Base-by-base conservation (phyloP, 805 yeast species). In the Jamesozyma rosinii region DNA sequence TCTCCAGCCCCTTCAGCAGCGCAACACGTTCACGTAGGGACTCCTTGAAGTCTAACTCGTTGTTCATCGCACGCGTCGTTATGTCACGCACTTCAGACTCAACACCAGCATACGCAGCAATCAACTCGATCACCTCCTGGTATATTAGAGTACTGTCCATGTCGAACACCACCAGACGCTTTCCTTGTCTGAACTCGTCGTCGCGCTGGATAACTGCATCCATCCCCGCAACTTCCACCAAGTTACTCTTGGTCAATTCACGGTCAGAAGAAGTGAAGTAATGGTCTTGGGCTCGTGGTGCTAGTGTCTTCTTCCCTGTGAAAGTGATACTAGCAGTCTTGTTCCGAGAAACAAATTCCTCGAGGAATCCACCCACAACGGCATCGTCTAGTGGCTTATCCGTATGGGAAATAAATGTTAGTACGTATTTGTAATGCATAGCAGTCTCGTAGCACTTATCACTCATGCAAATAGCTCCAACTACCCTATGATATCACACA, bases 111-210 rank as follows among this genome's bases (percentile, higher is more conserved):
- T 85, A 82, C 0, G 87, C 87, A 2, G 98, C 98, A 51, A 92
- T 90, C 58, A 92, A 65, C 59, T 92, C 99, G 52, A 92, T 92
- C 33, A 92, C 97, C 65, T 92, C 99, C 65, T 92, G 97, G 61
- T 83, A 81, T 50, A 92, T 92, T 58, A 92, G 68, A 0, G 99
- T 92, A 0, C 97, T 88, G 67, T 92, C 99, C 98, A 92, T 92
- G 57, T 92, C 99, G 59, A 92, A 92, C 10, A 94, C 85, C 48
- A 85, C 80, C 40, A 92, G 68, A 54, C 77, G 74, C 57, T 58
- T 59, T 21, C 47, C 47, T 26, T 51, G 51, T 32, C 61, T 49
- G 36, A 40, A 53, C 24, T 50, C 51, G 27, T 52, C 52, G 26
- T 48, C 47, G 14, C 21, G 29, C 38, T 59, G 61, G 3, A 54